Conservation (phyloP, 257 asterid species). For the Solanum dulcamara region DNA sequence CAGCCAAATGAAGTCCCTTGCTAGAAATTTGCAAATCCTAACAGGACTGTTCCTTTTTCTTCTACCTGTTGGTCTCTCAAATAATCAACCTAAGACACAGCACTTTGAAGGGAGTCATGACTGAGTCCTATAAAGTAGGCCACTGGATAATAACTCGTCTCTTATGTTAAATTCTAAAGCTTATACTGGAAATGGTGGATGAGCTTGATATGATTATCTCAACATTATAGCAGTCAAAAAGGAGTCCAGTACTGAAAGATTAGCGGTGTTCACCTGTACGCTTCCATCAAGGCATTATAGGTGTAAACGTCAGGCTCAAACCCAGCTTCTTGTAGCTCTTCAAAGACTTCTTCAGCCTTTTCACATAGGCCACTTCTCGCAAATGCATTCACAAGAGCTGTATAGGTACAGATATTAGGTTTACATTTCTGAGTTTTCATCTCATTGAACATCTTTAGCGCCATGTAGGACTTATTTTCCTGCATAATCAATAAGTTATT, state of each 20-base stretch:
- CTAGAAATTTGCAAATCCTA: background rate
- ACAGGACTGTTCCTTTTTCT: background rate
- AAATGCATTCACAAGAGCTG: slow-evolving; percentile 71
- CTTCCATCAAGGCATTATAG: slow-evolving; percentile 87
- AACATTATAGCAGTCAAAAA: background rate
- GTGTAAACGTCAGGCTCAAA: slow-evolving; percentile 79
- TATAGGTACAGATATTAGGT: slow-evolving; percentile 80
- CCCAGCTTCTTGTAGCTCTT: slow-evolving; percentile 75
- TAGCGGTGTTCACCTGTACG: slow-evolving; percentile 47
- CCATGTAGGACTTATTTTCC: slow-evolving; percentile 70
- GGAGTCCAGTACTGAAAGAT: background rate
- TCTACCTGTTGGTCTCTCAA: background rate
- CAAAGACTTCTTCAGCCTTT: slow-evolving; percentile 78
- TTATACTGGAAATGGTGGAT: background rate
- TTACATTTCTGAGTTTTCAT: slow-evolving; percentile 55
- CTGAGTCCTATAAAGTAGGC: background rate
- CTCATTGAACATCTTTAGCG: slow-evolving; percentile 65
- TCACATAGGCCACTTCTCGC: slow-evolving; percentile 83
- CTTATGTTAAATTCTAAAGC: no score
- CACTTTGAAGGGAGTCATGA: background rate
- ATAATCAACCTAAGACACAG: background rate
- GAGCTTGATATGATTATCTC: background rate
- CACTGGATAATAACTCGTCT: no score
- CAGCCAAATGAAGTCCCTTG: background rate
- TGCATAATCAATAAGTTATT: slow-evolving; percentile 11